Evolutionary conservation across 495 filamentous ascomycete genomes (phyloP), one percentile per base, ranked within the genome.

Genomic region (Lentithecium fluviatile): DNA sequence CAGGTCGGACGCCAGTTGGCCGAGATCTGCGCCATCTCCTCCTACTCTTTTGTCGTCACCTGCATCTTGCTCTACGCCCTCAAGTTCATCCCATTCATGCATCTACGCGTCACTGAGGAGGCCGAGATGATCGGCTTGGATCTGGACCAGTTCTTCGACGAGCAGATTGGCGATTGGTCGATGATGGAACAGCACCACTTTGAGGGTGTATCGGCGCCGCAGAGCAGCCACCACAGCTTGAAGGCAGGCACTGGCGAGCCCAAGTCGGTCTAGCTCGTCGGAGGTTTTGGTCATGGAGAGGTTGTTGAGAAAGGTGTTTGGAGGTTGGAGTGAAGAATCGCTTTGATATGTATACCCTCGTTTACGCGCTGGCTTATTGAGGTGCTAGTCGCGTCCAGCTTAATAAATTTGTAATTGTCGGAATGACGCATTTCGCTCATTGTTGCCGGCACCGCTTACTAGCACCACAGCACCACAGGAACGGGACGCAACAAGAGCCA

Each of bases 1-100:
- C 82, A 86, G 66, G 78, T 85, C 23, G 82, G 77, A 12, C 76
- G 79, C 62, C 82, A 85, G 72, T 70, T 85, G 42, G 82, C 80
- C 10, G 83, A 85, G 58, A 80, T 84, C 60, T 76, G 74, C 43
- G 79, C 83, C 32, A 83, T 84, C 62, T 78, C 78, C 7, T 64
- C 67, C 2, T 85, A 85, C 67, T 78, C 77, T 6, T 85, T 85
- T 69, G 63, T 70, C 26, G 77, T 84, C 34, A 79, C 81, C 12
- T 80, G 74, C 64, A 72, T 79, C 25, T 62, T 86, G 55, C 74
- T 86, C 15, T 77, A 78, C 52, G 74, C 80, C 45, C 65, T 86
- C 58, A 83, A 83, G 65, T 83, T 74, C 47, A 83, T 84, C 42
- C 83, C 84, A 1, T 78, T 78, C 25, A 77, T 87, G 77, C 72